phyloP scores from a whole-genome alignment of 352 stramenopile species.

The Globisporangium mamillatum region DNA sequence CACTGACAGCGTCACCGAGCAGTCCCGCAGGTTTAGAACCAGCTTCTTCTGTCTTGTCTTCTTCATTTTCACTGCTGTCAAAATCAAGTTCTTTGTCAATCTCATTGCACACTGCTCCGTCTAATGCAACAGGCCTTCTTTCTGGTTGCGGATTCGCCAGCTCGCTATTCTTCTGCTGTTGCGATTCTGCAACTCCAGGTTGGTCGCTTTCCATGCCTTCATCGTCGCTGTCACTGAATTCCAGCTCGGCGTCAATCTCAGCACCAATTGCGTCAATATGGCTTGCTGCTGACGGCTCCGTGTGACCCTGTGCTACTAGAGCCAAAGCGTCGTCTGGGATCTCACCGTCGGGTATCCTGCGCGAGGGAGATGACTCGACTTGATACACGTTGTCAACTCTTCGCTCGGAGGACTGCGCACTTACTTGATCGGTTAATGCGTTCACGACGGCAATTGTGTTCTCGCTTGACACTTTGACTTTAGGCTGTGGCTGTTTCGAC shows the following conservation, averaged over 20 bases:
- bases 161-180: neutral
- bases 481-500: no score
- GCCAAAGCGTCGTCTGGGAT: neutral
- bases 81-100: neutral
- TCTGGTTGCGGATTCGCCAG: neutral
- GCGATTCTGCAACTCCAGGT: no score
- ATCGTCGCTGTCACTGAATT: constrained; percentile 24
- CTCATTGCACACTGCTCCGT: neutral
- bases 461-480: no score
- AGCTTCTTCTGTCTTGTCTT: neutral
- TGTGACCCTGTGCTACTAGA: neutral
- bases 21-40: neutral
- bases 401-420: neutral
- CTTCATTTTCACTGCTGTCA: neutral
- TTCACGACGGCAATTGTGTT: neutral
- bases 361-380: neutral
- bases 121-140: no score
- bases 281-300: neutral
- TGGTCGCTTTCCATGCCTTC: neutral
- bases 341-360: neutral
- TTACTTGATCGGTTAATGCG: neutral
- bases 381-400: neutral
- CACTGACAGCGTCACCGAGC: neutral
- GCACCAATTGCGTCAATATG: constrained; percentile 21
- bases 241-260: constrained; percentile 23